Evolutionary conservation across 208 protist species (phyloP).

Genomic region (Leishmania mexicana): DNA sequence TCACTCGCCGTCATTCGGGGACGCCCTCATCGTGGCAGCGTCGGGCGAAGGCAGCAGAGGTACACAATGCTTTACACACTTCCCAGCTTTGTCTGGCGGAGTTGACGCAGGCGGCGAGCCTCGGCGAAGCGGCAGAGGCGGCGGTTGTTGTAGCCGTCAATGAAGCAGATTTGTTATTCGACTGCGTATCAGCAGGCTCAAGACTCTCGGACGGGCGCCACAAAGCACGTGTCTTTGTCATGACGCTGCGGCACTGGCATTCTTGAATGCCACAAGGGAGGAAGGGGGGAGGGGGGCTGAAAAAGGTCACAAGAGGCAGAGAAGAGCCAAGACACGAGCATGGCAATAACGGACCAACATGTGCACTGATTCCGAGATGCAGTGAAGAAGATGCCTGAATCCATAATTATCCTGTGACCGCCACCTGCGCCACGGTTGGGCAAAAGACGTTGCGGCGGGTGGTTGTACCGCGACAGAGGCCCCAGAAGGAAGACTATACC

Average conservation of each 20-base stretch:
- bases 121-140: not conserved
- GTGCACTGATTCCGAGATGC: not conserved
- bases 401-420: not conserved
- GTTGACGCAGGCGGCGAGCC: not conserved
- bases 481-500: not conserved
- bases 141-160: not conserved
- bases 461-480: not conserved
- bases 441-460: not conserved
- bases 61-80: not conserved
- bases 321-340: not conserved
- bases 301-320: not conserved
- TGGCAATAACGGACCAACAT: not conserved
- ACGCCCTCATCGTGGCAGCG: not conserved
- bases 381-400: not conserved
- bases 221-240: not conserved
- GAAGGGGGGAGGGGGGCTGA: not conserved
- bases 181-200: not conserved
- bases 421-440: not conserved
- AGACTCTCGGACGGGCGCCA: not conserved
- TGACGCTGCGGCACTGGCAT: not conserved
- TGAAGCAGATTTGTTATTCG: not conserved
- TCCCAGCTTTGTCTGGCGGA: not conserved
- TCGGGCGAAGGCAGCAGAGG: not conserved
- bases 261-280: not conserved
- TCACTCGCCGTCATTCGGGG: not conserved